These are phyloP conservation scores for Colletotrichum higginsianum DNA, from an alignment of 2,329 filamentous ascomycete genomes.

Conservation along the genomic window DNA sequence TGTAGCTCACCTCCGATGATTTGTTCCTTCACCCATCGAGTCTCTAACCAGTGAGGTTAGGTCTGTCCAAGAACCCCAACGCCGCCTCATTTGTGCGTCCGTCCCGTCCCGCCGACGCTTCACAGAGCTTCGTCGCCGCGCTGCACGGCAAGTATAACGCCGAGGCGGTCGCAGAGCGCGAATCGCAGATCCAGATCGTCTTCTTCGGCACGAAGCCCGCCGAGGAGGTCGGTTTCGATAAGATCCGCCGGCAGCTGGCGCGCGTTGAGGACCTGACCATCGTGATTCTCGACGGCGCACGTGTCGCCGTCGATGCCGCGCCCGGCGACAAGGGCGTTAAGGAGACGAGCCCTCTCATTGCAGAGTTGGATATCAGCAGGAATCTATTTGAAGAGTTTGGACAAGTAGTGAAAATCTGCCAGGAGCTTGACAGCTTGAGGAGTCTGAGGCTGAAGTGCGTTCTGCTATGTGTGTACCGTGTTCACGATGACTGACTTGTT, in stretches of 20 bases:
- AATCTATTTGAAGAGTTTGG: slow-evolving; percentile 82
- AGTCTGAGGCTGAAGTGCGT: slow-evolving; percentile 80
- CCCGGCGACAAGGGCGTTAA: slow-evolving; percentile 57
- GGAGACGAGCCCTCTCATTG: slow-evolving; percentile 75
- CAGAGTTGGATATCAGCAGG: slow-evolving; percentile 86
- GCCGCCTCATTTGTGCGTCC: slow-evolving; percentile 91
- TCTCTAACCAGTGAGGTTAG: slow-evolving; percentile 51
- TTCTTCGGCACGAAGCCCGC: slow-evolving; percentile 84
- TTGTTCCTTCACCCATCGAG: slow-evolving; percentile 38
- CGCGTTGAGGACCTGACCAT: slow-evolving; percentile 83
- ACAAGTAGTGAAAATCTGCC: slow-evolving; percentile 80
- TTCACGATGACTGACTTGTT: slow-evolving; percentile 42
- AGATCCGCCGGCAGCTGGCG: slow-evolving; percentile 86
- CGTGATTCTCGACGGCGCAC: slow-evolving; percentile 84
- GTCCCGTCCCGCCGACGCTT: slow-evolving; percentile 76
- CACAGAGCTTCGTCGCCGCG: slow-evolving; percentile 83
- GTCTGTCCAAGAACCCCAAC: slow-evolving; percentile 74
- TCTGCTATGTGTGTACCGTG: slow-evolving; percentile 13
- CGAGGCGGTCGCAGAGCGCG: slow-evolving; percentile 57
- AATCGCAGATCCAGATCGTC: slow-evolving; percentile 64
- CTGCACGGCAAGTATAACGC: slow-evolving; percentile 87
- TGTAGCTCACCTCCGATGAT: slow-evolving; percentile 67
- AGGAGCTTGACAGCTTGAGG: slow-evolving; percentile 75
- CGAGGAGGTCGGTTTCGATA: slow-evolving; percentile 95
- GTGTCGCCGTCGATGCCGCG: slow-evolving; percentile 64